Conservation (phyloP, 768 basidiomycete species). For the Boletus tylopilopsis region DNA sequence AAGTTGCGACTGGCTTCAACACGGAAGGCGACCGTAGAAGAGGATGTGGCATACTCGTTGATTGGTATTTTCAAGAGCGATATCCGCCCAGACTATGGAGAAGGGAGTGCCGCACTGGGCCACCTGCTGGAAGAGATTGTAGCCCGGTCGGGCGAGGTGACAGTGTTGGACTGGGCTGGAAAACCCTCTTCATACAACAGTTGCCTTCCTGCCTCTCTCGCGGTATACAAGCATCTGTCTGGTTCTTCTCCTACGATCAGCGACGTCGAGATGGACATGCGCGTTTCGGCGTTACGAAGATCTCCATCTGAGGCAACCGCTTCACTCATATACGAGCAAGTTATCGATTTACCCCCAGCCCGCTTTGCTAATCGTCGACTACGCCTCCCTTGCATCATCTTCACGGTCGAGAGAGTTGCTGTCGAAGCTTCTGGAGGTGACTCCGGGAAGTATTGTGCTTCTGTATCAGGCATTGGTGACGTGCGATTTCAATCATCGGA, state of each 20-base stretch:
- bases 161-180: constrained; percentile 12
- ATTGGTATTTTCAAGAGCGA: constrained; percentile 12
- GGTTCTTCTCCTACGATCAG: not conserved
- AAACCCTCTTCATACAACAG: constrained; percentile 11
- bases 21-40: constrained; percentile 5
- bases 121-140: constrained; percentile 14
- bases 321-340: not conserved
- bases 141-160: constrained; percentile 3
- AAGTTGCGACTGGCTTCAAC: constrained; percentile 13
- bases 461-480: not conserved
- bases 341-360: not conserved
- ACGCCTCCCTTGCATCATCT: constrained; percentile 2
- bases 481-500: not conserved
- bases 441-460: not conserved
- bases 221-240: not conserved
- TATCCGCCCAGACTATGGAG: constrained; percentile 6
- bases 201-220: constrained; percentile 5
- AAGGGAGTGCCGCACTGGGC: constrained; percentile 4
- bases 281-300: not conserved
- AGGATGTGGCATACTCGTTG: constrained; percentile 8
- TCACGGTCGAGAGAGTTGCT: not conserved
- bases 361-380: not conserved
- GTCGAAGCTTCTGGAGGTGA: not conserved
- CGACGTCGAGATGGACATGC: not conserved
- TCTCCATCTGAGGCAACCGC: not conserved